A percentile compares a stretch with the other conserved stretches of the same genome.
Evolutionary conservation across 1,284 basidiomycete genomes (phyloP).

Genomic region (Prillingera fragicola): DNA sequence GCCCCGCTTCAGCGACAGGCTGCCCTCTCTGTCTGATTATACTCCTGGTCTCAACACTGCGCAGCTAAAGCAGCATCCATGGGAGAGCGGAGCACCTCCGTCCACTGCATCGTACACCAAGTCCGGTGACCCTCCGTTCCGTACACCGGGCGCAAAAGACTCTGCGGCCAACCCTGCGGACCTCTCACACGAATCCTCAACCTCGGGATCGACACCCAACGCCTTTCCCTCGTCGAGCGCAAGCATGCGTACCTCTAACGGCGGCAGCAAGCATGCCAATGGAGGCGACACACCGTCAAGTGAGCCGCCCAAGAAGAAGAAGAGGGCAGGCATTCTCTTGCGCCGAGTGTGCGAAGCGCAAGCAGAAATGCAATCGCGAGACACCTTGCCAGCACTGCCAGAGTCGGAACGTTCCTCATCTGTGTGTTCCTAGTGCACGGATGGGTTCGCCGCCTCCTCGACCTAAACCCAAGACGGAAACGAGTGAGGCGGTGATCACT

Average conservation of each 20-base stretch:
- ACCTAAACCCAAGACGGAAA: constrained; percentile 5
- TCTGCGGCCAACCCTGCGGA: too few species aligned
- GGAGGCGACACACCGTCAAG: constrained; percentile 3
- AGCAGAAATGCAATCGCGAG: constrained; percentile 45
- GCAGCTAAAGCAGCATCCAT: too few species aligned
- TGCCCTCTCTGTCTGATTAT: constrained; percentile 20
- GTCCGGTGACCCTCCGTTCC: too few species aligned
- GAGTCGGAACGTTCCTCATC: constrained; percentile 35
- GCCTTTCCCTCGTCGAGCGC: too few species aligned
- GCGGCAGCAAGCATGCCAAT: constrained; percentile 12
- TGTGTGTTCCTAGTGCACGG: constrained; percentile 30
- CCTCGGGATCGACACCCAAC: too few species aligned
- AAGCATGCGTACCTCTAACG: too few species aligned
- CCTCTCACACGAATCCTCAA: too few species aligned
- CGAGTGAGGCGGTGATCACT: neutral
- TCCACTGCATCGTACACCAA: too few species aligned
- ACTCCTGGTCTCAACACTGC: constrained; percentile 13
- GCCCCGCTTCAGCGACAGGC: constrained; percentile 11
- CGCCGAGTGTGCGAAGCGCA: constrained; percentile 43
- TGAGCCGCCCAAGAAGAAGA: constrained; percentile 39
- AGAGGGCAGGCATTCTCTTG: constrained; percentile 38
- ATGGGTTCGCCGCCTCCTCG: constrained; percentile 1
- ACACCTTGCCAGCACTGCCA: constrained; percentile 45
- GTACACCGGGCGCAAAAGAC: too few species aligned
- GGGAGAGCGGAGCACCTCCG: too few species aligned